phyloP scores from a whole-genome alignment of 768 basidiomycete species.

The Rubroboletus pulcherrimus region DNA sequence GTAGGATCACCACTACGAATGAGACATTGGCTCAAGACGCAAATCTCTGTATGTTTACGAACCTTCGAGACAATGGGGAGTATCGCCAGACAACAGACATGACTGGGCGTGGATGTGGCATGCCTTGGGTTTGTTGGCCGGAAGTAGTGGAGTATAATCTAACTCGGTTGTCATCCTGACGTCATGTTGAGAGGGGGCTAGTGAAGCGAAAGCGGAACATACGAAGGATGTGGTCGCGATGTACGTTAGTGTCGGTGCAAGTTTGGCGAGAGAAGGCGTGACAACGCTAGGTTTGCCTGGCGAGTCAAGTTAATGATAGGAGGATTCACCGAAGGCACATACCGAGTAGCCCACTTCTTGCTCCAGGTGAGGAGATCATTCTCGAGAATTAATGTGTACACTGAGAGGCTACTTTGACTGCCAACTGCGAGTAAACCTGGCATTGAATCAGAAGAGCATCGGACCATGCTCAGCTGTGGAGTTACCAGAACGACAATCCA shows the following conservation, averaged over 20 bases:
- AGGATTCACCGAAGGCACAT: conserved; percentile 20
- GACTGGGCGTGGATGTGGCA: conserved; percentile 73
- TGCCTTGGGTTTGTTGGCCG: conserved; percentile 60
- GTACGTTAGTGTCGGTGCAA: conserved; percentile 75
- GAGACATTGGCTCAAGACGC: conserved; percentile 1
- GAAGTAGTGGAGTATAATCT: conserved; percentile 71
- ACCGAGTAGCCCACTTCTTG: conserved; percentile 71
- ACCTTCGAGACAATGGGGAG: conserved; percentile 64
- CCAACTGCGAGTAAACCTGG: conserved; percentile 78
- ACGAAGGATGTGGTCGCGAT: conserved; percentile 65
- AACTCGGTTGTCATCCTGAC: conserved; percentile 54
- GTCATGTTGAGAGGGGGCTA: conserved; percentile 5
- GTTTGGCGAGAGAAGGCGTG: conserved; percentile 50
- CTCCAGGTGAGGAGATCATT: conserved; percentile 84
- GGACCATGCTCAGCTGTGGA: not conserved
- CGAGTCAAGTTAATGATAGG: conserved; percentile 11
- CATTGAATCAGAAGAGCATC: conserved; percentile 23
- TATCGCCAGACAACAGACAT: conserved; percentile 70
- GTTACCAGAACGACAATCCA: conserved; percentile 75
- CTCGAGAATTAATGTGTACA: conserved; percentile 75
- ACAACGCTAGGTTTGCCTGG: conserved; percentile 37
- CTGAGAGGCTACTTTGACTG: conserved; percentile 53
- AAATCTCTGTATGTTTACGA: conserved; percentile 26
- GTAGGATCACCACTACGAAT: conserved; percentile 63
- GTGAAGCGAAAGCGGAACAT: conserved; percentile 19